phyloP scores from a whole-genome alignment of 2,329 filamentous ascomycete species.

The Pezicula radicicola region DNA sequence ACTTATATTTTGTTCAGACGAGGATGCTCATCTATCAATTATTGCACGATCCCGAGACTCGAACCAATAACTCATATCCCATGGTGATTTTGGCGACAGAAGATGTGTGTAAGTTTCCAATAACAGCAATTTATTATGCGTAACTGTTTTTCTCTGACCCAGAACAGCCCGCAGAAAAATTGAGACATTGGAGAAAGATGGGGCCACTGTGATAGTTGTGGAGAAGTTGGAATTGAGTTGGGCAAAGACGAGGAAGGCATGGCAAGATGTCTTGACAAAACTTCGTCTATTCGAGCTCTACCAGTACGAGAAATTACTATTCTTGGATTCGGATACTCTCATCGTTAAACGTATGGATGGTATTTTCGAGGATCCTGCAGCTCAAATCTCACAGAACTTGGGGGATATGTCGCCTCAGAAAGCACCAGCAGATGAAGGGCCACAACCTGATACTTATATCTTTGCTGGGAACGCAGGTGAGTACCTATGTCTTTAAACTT shows the following conservation, averaged over 20 bases:
- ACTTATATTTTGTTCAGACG: conserved; percentile 34
- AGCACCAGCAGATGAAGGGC: conserved; percentile 11
- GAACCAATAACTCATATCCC: conserved; percentile 18
- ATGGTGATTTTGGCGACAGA: not conserved
- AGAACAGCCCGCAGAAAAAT: conserved; percentile 11
- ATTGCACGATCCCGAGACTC: conserved; percentile 33
- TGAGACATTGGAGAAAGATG: conserved; percentile 31
- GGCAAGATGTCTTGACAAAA: conserved; percentile 27
- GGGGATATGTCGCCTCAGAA: not conserved
- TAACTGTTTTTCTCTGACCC: not conserved
- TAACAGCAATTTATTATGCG: no score
- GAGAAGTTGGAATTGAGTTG: conserved; percentile 27
- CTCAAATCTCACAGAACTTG: not conserved
- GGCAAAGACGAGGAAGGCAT: conserved; percentile 29
- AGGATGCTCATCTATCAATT: conserved; percentile 39
- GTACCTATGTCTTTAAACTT: not conserved
- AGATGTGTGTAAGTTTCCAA: not conserved
- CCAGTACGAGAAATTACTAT: conserved; percentile 32
- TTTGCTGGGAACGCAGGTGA: not conserved
- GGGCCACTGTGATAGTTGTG: conserved; percentile 34
- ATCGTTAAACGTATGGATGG: conserved; percentile 27
- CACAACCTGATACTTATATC: not conserved
- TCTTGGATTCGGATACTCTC: conserved; percentile 33
- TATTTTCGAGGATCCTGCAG: conserved; percentile 28
- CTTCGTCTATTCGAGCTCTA: conserved; percentile 31